Percentiles rank a stretch among this genome's conserved stretches.
These are phyloP conservation scores for Tuber magnatum DNA, from an alignment of 495 filamentous ascomycete genomes.

Conservation along the genomic window DNA sequence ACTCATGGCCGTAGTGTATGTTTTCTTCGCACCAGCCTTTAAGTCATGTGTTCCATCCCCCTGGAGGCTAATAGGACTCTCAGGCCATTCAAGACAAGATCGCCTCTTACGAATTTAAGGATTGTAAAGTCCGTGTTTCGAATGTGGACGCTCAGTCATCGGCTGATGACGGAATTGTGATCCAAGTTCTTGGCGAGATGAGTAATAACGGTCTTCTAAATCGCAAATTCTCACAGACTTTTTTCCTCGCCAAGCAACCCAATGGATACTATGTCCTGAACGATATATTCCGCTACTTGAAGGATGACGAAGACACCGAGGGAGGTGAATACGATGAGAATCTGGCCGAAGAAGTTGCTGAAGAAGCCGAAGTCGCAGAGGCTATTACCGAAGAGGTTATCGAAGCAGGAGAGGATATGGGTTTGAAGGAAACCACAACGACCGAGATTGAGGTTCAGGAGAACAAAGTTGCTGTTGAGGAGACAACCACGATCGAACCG, in stretches of 20 bases:
- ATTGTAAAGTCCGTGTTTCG: conserved; percentile 95
- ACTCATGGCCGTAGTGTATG: conserved; percentile 77
- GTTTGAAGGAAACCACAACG: conserved; percentile 44
- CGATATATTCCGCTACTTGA: conserved; percentile 90
- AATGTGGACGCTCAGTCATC: conserved; percentile 97
- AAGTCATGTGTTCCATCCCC: background rate
- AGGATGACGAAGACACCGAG: conserved; percentile 61
- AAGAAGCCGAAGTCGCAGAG: conserved; percentile 47
- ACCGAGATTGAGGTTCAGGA: conserved; percentile 48
- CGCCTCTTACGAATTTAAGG: conserved; percentile 84
- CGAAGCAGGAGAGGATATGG: conserved; percentile 44
- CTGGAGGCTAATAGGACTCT: conserved; percentile 8
- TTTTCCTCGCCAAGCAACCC: conserved; percentile 89
- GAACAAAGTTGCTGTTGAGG: conserved; percentile 48
- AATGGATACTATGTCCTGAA: conserved; percentile 98
- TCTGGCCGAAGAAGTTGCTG: conserved; percentile 42
- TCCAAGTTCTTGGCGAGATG: conserved; percentile 96
- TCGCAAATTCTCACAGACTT: conserved; percentile 96
- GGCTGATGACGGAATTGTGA: conserved; percentile 74
- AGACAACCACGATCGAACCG: conserved; percentile 34
- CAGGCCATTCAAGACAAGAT: conserved; percentile 92
- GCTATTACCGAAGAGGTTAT: conserved; percentile 58
- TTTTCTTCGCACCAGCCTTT: conserved; percentile 19
- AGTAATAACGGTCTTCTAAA: conserved; percentile 84
- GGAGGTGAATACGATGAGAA: conserved; percentile 56